phyloP scores from a whole-genome alignment of 768 basidiomycete species.

The Leccinum broughii region DNA sequence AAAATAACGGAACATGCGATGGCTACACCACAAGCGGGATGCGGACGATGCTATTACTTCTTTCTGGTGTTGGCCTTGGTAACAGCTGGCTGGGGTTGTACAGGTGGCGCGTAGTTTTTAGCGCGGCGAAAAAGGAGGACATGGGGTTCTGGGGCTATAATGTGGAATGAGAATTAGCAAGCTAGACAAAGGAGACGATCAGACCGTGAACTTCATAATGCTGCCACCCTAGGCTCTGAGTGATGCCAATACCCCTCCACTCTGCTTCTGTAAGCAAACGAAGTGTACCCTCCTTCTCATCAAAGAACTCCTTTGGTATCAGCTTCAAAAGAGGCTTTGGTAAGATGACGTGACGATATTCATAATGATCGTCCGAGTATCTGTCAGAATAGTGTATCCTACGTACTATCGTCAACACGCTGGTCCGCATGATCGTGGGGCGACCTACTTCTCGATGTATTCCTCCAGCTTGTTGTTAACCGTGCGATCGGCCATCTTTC shows the following conservation, averaged over 20 bases:
- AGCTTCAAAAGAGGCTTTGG: constrained; percentile 94
- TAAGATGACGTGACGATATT: constrained; percentile 96
- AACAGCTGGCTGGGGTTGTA: constrained; percentile 42
- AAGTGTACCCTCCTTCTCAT: constrained; percentile 73
- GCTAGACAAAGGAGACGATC: constrained; percentile 15
- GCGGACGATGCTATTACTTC: constrained; percentile 34
- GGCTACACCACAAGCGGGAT: constrained; percentile 15
- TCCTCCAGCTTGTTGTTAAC: constrained; percentile 62
- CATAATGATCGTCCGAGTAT: constrained; percentile 88
- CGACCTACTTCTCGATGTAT: constrained; percentile 71
- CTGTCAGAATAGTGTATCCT: constrained; percentile 92
- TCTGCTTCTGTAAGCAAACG: constrained; percentile 84
- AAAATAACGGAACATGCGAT: constrained; percentile 24
- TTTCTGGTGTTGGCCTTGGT: constrained; percentile 43
- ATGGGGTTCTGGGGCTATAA: constrained; percentile 84
- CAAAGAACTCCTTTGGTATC: constrained; percentile 85
- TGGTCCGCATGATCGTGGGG: constrained; percentile 16
- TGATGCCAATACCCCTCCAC: constrained; percentile 96
- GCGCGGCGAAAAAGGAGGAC: constrained; percentile 89
- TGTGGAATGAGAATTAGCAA: constrained; percentile 14
- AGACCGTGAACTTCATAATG: constrained; percentile 96
- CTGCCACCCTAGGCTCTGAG: constrained; percentile 95
- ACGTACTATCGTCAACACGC: constrained; percentile 14
- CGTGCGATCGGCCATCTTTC: constrained; percentile 35
- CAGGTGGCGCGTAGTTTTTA: constrained; percentile 62